A percentile compares a stretch with the other conserved stretches of the same genome.
These are phyloP conservation scores for Amyloporia xantha DNA, from an alignment of 768 basidiomycete species.

Conservation along the genomic window DNA sequence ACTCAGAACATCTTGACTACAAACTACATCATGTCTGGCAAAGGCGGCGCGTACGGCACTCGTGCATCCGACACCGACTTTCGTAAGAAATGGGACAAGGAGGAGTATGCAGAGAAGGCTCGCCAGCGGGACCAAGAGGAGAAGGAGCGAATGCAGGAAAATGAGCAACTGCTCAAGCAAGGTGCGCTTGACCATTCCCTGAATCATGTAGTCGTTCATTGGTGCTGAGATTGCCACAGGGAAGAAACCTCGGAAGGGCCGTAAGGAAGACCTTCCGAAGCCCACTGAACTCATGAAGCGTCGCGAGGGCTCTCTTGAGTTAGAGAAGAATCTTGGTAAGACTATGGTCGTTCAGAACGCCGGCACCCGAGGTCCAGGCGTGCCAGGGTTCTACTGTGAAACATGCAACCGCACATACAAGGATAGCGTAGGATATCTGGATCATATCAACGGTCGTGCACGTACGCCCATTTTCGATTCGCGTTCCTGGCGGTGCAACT, in stretches of 20 bases:
- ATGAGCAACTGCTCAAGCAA: conserved; percentile 78
- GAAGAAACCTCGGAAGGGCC: conserved; percentile 68
- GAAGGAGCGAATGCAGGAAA: conserved; percentile 77
- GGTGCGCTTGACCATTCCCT: conserved; percentile 36
- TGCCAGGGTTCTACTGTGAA: conserved; percentile 93
- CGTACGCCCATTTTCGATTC: conserved; percentile 49
- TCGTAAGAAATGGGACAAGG: conserved; percentile 91
- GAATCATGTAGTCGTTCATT: background rate
- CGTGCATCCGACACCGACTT: conserved; percentile 62
- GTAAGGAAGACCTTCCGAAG: conserved; percentile 78
- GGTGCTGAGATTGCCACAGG: conserved; percentile 40
- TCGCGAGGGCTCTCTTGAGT: conserved; percentile 75
- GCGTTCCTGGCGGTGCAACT: conserved; percentile 3
- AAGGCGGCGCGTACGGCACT: conserved; percentile 27
- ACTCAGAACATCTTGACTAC: no score
- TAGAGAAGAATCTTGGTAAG: conserved; percentile 94
- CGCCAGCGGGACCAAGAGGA: conserved; percentile 77
- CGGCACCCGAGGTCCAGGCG: conserved; percentile 77
- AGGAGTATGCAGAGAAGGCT: conserved; percentile 81
- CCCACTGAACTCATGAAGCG: conserved; percentile 91
- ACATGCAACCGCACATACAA: conserved; percentile 88
- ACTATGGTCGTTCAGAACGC: conserved; percentile 89
- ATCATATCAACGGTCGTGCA: conserved; percentile 90
- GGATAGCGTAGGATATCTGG: conserved; percentile 89
- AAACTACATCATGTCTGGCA: conserved; percentile 19